Evolutionary conservation across 1,284 basidiomycete genomes (phyloP), one percentile per base, ranked within the genome.

Genomic region (Pholiota adiposa): DNA sequence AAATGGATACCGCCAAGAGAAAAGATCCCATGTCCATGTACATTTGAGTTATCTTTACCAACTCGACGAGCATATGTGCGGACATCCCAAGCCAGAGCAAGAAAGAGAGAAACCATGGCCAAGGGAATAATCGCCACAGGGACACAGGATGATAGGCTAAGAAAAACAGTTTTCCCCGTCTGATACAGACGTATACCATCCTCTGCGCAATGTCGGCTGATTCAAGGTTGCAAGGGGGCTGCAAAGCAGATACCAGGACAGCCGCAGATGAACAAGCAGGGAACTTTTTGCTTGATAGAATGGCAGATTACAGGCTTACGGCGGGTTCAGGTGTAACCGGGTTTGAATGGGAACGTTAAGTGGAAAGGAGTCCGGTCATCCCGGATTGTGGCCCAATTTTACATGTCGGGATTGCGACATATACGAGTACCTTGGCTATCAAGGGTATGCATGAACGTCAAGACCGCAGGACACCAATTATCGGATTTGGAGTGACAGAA

Each of bases 41-140:
- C 36, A 40, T 48, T 23, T 44, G 23, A 56, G 54, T 40, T 56
- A 56, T 56, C 54, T 56, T 56, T 56, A 56, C 36, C 19, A 46
- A 49, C 14, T 21, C 23, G 21, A 34, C 11, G 18, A 41, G 14
- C 9, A 29, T 41, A 44, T 48, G 54, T 23, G 27, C 18, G 23
- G 25, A 23, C 19, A 38, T 50, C 50, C 46, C 46, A 50, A 38
- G 36, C 34, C 44, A 55, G 27, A 55, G 33, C 18, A 16, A 21
- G 23, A 19, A 46, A 31, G 29, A 23, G 8, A 27, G 31, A n/a
- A 25, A 9, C 29, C 11, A 38, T 38, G 27, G 43, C 53, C 43
- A 54, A 46, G 53, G 27, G 41, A 33, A 44, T 31, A 33, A 19
- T 48, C 16, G 12, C 40, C 40, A 41, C 33, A 38, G 41, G 11